Evolutionary conservation across 768 basidiomycete genomes (phyloP), one percentile per base, ranked within the genome.

Genomic region (Stropharia rugosoannulata): DNA sequence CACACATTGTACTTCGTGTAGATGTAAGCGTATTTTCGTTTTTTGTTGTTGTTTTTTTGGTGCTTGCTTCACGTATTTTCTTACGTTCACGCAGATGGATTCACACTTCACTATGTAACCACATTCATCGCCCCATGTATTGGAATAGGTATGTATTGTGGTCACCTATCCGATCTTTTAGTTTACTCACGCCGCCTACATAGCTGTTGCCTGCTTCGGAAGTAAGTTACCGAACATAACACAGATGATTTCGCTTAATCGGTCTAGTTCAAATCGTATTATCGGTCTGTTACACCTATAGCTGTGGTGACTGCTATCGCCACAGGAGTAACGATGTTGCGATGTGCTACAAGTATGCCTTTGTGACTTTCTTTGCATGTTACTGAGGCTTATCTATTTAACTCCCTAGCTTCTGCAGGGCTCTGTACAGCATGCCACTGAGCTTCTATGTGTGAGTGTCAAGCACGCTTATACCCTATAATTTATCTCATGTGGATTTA

Each of bases 221-320:
- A 70, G 72, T 74, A 49, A 61, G 68, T 25, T 12, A 47, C 19
- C 29, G 29, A 6, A 10, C 39, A 15, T 12, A 12, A 19, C 3
- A n/a, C 7, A 25, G 29, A 35, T 45, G 29, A 42, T 12, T 10
- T 9, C n/a, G 10, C 37, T 44, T 22, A 27, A 32, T n/a, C 27
- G 29, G 16, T 8, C 27, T 44, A 74, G 73, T 72, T 22, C 73
- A 74, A 63, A 73, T 74, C 16, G 62, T 74, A 16, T 66, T 67
- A 9, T 74, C 73, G 0, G 70, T 74, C 4, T 71, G 69, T 47
- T 75, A 73, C 58, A 73, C 73, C 1, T 73, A 75, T 50, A 74
- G 72, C 54, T 73, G 71, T 52, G 71, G 72, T 42, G 73, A 75
- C 57, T 75, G 73, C 56, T 73, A 74, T 58, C 64, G 67, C 15